Base-by-base conservation (phyloP, 2,329 filamentous ascomycete genomes). In the Aureobasidium subglaciale region DNA sequence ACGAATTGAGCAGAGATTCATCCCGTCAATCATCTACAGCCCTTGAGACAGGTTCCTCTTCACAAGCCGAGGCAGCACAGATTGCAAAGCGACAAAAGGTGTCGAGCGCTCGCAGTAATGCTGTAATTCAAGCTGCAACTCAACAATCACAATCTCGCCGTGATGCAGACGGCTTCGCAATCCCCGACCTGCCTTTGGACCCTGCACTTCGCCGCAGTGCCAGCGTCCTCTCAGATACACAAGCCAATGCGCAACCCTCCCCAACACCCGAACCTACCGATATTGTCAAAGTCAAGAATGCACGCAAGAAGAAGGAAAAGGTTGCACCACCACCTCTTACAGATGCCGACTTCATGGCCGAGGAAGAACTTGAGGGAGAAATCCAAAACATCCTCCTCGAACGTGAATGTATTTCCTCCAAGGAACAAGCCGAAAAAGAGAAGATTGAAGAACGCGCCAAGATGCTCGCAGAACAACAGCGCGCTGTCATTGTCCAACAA, bases 341-440 rank as follows among this genome's bases (percentile, higher is more conserved):
- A 1, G 64, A 70, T 22, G 74, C 75, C 58, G 76, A 78, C 52
- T 68, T 78, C 10, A 67, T 71, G 29, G 70, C 70, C n/a, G 75
- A 78, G 61, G 64, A 67, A 15, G 73, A 75, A 29, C 67, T 78
- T 4, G 73, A 77, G 59, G 59, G 67, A 7, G 73, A 78, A 55
- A 74, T 78, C 35, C 64, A 71, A 8, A 60, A 67, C 4, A 65
- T 65, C 13, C 60, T 71, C 2, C 59, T 64, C 22, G 62, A 68
- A 32, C 59, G 61, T 20, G 63, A 68, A 13, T 59, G 57, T 48
- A 59, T 70, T 6, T 59, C 62, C 20, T 57, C 61, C 16, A 61
- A 62, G 20, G 63, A 65, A 40, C 65, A 69, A 48, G 58, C 66
- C 16, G 63, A 65, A 41, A 60, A 61, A 20, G 59, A 62, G 8